phyloP scores from a whole-genome alignment of 2,329 filamentous ascomycete genomes.

The Fusarium sp. region DNA sequence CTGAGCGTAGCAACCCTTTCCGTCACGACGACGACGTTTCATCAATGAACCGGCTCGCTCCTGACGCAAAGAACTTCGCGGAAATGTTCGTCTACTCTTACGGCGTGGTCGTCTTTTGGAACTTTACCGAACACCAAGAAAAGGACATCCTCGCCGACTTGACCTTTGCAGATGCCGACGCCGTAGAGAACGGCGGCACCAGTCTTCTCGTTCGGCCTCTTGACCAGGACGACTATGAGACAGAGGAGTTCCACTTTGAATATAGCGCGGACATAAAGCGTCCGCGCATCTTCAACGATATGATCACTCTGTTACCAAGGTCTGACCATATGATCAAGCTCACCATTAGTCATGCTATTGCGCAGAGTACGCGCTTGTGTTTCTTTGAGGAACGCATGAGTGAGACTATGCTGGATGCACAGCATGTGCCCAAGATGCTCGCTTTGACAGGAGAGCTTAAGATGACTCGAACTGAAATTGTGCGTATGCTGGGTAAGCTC shows the following conservation, averaged over 20 bases:
- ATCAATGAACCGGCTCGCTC: conserved; percentile 69
- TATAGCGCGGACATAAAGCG: conserved; percentile 88
- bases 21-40: conserved; percentile 57
- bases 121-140: conserved; percentile 95
- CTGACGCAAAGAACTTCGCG: conserved; percentile 82
- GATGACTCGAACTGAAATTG: conserved; percentile 91
- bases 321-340: conserved; percentile 99
- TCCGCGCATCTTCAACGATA: conserved; percentile 96
- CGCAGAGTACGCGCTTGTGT: conserved; percentile 94
- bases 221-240: conserved; percentile 92
- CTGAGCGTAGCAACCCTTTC: conserved; percentile 46
- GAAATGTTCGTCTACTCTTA: conserved; percentile 99
- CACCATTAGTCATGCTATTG: conserved; percentile 96
- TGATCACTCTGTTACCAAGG: conserved; percentile 94
- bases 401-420: conserved; percentile 90
- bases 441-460: conserved; percentile 90
- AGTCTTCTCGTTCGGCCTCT: conserved; percentile 82
- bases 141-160: conserved; percentile 96
- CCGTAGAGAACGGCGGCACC: conserved; percentile 68
- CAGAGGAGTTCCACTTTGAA: conserved; percentile 98
- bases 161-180: conserved; percentile 81
- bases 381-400: conserved; percentile 98
- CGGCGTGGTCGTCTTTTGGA: conserved; percentile 98
- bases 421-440: conserved; percentile 89
- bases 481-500: conserved; percentile 87